Evolutionary conservation across 2,329 filamentous ascomycete species (phyloP).

Genomic region (Sporothrix luriei): DNA sequence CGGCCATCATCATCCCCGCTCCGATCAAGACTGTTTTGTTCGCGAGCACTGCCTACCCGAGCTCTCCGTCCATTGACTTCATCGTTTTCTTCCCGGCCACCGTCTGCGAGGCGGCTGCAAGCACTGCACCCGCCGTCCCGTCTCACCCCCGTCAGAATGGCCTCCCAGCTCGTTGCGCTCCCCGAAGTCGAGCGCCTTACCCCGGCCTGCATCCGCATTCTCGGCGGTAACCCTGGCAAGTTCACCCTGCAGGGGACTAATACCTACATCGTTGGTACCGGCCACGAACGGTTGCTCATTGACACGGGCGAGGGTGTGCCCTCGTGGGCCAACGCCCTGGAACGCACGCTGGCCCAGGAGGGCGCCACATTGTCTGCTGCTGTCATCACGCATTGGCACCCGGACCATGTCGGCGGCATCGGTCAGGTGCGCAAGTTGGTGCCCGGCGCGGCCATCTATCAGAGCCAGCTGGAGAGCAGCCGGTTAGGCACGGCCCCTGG

Average conservation of each 20-base stretch:
- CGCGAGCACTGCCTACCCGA: neutral
- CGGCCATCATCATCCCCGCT: conserved; percentile 29
- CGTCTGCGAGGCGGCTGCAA: neutral
- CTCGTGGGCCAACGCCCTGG: conserved; percentile 70
- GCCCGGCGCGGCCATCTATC: conserved; percentile 65
- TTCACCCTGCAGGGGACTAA: conserved; percentile 80
- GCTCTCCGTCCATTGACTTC: neutral
- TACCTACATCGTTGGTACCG: conserved; percentile 87
- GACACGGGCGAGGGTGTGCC: conserved; percentile 85
- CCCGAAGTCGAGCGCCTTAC: conserved; percentile 77
- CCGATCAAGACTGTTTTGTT: conserved; percentile 16
- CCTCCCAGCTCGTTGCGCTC: conserved; percentile 63
- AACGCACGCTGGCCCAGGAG: conserved; percentile 66
- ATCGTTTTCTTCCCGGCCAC: neutral
- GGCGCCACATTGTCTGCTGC: conserved; percentile 67
- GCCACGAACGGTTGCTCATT: conserved; percentile 72
- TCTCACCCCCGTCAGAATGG: conserved; percentile 51
- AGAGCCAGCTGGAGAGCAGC: conserved; percentile 52
- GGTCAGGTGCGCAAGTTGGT: conserved; percentile 64
- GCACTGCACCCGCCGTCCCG: neutral
- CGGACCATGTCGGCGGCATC: conserved; percentile 80
- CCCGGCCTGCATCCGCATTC: conserved; percentile 75
- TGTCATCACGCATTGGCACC: conserved; percentile 90
- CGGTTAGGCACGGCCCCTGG: conserved; percentile 38
- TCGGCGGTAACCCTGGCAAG: conserved; percentile 90